phyloP scores from a whole-genome alignment of 2,329 filamentous ascomycete genomes.

The Anisogramma anomala region DNA sequence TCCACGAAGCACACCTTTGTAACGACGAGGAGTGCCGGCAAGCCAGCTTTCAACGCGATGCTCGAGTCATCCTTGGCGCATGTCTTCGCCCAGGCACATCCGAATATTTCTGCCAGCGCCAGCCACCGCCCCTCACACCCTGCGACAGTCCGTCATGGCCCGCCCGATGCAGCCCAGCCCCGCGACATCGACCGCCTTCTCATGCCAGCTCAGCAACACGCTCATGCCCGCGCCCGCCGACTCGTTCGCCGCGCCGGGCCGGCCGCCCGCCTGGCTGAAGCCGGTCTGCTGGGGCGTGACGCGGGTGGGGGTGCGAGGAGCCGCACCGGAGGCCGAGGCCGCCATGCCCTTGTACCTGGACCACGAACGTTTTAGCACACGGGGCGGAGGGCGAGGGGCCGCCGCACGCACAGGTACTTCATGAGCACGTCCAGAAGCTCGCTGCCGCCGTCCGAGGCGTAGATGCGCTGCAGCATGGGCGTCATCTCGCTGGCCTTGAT shows the following conservation, averaged over 20 bases:
- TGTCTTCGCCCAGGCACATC: too few species aligned
- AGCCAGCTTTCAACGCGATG: too few species aligned
- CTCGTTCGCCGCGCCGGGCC: conserved; percentile 44
- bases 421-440: conserved; percentile 87
- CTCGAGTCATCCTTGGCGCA: too few species aligned
- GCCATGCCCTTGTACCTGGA: conserved; percentile 81
- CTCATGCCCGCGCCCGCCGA: conserved; percentile 86
- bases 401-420: conserved; percentile 76
- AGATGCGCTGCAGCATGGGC: conserved; percentile 71
- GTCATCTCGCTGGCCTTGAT: conserved; percentile 96
- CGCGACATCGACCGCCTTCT: conserved; percentile 92
- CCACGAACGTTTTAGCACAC: neutral
- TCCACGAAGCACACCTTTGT: too few species aligned
- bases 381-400: too few species aligned
- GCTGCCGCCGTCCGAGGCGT: conserved; percentile 63
- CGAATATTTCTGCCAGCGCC: too few species aligned
- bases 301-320: conserved; percentile 34
- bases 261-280: conserved; percentile 65
- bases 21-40: too few species aligned
- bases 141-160: conserved; percentile 93
- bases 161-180: conserved; percentile 84
- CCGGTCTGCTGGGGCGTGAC: conserved; percentile 69
- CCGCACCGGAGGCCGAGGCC: conserved; percentile 26
- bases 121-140: conserved; percentile 65
- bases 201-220: conserved; percentile 94